phyloP scores from a whole-genome alignment of 208 protist species.

The Leishmania gerbilli region DNA sequence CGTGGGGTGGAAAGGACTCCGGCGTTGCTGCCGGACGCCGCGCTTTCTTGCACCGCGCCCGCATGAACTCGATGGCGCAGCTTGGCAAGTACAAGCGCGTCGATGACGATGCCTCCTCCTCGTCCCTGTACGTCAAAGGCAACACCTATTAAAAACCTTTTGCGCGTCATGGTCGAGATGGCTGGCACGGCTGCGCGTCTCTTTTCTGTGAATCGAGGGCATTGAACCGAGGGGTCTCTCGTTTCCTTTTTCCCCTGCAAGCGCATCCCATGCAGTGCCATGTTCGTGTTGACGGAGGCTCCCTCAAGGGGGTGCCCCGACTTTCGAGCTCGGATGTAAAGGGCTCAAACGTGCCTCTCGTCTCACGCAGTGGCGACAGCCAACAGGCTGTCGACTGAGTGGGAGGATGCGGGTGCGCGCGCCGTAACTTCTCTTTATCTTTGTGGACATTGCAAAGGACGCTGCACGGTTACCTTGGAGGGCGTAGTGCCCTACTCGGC shows the following conservation, averaged over 20 bases:
- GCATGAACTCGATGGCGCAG: constrained; percentile 84
- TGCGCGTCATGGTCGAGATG: background rate
- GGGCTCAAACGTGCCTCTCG: background rate
- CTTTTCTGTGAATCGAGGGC: background rate
- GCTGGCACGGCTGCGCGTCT: background rate
- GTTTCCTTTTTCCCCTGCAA: background rate
- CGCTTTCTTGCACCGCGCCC: constrained; percentile 80
- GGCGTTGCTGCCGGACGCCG: constrained; percentile 32
- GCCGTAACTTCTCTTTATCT: background rate
- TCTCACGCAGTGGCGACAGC: background rate
- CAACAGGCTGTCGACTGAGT: background rate
- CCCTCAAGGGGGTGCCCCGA: background rate
- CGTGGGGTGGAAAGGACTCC: constrained; percentile 92
- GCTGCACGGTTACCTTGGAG: background rate
- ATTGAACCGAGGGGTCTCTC: background rate
- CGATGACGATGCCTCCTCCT: constrained; percentile 69
- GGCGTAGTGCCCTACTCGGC: background rate
- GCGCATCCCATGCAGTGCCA: background rate
- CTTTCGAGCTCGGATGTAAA: background rate
- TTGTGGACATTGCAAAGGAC: background rate
- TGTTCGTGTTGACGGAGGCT: background rate
- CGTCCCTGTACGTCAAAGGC: constrained; percentile 90
- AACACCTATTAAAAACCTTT: constrained; percentile 68
- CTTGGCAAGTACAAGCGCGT: constrained; percentile 78
- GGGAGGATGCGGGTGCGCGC: background rate